phyloP scores from a whole-genome alignment of 1,284 basidiomycete genomes.

The Malassezia caprae region DNA sequence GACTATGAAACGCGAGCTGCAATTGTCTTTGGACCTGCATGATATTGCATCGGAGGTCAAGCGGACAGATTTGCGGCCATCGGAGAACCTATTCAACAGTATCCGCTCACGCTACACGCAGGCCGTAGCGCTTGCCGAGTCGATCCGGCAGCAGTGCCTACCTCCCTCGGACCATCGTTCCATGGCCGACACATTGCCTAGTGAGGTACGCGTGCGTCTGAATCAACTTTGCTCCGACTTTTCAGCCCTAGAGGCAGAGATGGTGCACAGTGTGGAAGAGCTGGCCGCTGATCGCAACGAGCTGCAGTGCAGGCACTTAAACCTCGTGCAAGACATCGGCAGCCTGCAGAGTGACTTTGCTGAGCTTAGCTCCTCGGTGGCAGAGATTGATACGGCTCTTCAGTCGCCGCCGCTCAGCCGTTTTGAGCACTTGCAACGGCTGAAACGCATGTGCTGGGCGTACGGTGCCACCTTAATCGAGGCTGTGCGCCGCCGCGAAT shows the following conservation, averaged over 20 bases:
- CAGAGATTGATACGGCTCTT: constrained; percentile 32
- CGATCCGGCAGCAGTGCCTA: constrained; percentile 14
- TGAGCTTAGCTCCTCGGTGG: constrained; percentile 28
- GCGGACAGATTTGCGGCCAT: constrained; percentile 24
- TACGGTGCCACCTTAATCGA: constrained; percentile 88
- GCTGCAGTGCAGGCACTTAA: constrained; percentile 32
- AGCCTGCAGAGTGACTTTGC: constrained; percentile 45
- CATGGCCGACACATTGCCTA: background rate
- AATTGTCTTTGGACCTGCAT: constrained; percentile 26
- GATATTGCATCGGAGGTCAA: constrained; percentile 30
- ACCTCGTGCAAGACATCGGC: constrained; percentile 41
- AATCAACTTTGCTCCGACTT: constrained; percentile 9
- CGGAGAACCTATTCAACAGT: background rate
- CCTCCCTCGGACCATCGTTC: background rate
- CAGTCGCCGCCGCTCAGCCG: constrained; percentile 53
- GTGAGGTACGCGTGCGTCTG: constrained; percentile 21
- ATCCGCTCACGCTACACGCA: background rate
- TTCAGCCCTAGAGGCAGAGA: constrained; percentile 31
- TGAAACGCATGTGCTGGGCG: constrained; percentile 81
- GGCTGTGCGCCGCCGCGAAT: constrained; percentile 77
- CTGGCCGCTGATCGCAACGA: constrained; percentile 43
- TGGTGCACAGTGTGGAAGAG: constrained; percentile 26
- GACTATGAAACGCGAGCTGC: constrained; percentile 19
- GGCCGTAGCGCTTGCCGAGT: background rate
- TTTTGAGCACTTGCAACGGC: constrained; percentile 75